Conservation (phyloP, 2,329 filamentous ascomycete genomes). For the Helotiales sp. region DNA sequence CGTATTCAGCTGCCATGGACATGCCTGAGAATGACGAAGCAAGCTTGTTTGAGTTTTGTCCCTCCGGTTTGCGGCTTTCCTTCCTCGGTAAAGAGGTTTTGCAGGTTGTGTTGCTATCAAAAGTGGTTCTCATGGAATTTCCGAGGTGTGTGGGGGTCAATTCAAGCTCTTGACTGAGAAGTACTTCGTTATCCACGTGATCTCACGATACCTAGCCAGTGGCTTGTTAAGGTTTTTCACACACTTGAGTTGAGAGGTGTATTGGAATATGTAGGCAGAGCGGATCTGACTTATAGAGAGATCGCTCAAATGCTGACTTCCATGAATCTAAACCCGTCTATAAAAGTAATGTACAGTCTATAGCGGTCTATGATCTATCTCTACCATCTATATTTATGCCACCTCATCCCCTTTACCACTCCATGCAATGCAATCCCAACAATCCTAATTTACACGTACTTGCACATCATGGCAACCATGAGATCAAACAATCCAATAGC, state of each 20-base stretch:
- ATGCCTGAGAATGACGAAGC: not conserved
- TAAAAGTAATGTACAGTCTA: slow-evolving; percentile 23
- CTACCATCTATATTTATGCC: slow-evolving; percentile 5
- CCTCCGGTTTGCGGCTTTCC: not conserved
- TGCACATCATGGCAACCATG: slow-evolving; percentile 93
- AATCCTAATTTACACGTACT: slow-evolving; percentile 58
- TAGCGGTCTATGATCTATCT: slow-evolving; percentile 12
- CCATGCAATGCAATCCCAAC: slow-evolving; percentile 3
- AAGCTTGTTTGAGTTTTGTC: not conserved
- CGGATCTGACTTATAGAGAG: not conserved
- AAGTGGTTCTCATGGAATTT: not conserved
- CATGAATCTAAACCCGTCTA: slow-evolving; percentile 18
- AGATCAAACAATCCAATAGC: slow-evolving; percentile 87
- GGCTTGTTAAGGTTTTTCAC: not conserved
- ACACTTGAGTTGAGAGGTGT: not conserved
- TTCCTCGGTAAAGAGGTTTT: not conserved
- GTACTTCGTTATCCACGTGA: not conserved
- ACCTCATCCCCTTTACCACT: not conserved
- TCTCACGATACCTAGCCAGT: not conserved
- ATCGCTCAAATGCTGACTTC: slow-evolving; percentile 12
- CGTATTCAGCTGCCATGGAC: not conserved
- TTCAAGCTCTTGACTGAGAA: not conserved
- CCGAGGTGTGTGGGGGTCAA: not conserved
- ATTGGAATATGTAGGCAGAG: not conserved
- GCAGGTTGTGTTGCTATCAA: not conserved